These are phyloP conservation scores for Brachypodium distachyon DNA, from an alignment of 202 grass and related monocot genomes.

Conservation along the genomic window DNA sequence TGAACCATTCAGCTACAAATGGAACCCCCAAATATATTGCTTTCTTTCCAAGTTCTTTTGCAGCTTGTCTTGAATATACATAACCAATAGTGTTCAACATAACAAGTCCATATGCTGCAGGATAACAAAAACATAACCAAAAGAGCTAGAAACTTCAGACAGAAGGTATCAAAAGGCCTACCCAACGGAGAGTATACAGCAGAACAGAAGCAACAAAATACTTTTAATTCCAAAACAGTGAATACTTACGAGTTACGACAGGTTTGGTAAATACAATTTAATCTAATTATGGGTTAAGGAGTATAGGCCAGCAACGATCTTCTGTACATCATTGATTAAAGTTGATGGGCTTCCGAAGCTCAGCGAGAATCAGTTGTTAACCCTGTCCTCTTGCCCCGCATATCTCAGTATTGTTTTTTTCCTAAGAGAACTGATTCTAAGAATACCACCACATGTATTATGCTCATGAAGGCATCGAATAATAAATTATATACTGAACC, in stretches of 20 bases:
- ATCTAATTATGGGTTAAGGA: not conserved
- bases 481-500: not conserved
- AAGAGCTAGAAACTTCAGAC: slow-evolving; percentile 24
- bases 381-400: not conserved
- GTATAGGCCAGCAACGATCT: not conserved
- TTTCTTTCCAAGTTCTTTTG: slow-evolving; percentile 98
- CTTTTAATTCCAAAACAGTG: not conserved
- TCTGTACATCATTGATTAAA: slow-evolving; percentile 10
- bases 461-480: not conserved
- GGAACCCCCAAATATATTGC: slow-evolving; percentile 90
- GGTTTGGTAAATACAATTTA: slow-evolving; percentile 1
- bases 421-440: not conserved
- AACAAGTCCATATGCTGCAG: slow-evolving; percentile 81
- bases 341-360: not conserved
- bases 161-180: slow-evolving; percentile 4
- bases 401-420: not conserved
- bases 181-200: not conserved
- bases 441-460: not conserved
- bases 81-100: slow-evolving; percentile 98
- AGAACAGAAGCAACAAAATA: not conserved
- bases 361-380: not conserved
- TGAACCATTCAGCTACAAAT: slow-evolving; percentile 99
- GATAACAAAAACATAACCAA: slow-evolving; percentile 21
- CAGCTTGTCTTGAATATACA: slow-evolving; percentile 96
- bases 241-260: not conserved